Base-by-base conservation (phyloP, 306 rosid genomes). In the Cicer chorassanicum region DNA sequence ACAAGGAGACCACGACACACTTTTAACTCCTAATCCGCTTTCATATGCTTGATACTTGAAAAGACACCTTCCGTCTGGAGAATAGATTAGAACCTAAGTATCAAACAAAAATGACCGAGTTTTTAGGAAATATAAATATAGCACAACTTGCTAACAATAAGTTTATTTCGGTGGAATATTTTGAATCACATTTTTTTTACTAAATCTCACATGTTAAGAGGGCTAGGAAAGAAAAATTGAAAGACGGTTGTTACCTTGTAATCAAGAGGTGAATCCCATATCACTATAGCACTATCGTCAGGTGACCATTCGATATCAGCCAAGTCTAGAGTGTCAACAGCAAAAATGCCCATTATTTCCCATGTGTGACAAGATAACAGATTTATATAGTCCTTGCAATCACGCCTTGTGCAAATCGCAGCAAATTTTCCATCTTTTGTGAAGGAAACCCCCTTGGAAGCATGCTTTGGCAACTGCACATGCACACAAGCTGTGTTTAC, bases 241-340 rank as follows among this genome's bases (percentile, higher is more conserved):
- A 66, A 62, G 7, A 40, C 68, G 50, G 38, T 13, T 8, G 48
- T 79, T 68, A 94, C 98, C 97, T 94, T 94, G 81, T 91, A 94
- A 38, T 94, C 98, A 48, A 94, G 97, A 60, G 97, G 85, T 0
- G 98, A 91, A 83, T 94, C 98, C 98, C 98, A 94, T 49, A 91
- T 79, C 72, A 94, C 96, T n/a, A 94, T 84, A 68, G 98, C 85
- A 81, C 97, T 94, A 85, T 94, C 98, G 75, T 91, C 98, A 21
- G 98, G 98, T n/a, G 98, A 94, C 97, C 98, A 94, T 87, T 87
- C 93, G 9, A 83, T 75, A 77, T 94, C 98, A 71, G 93, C 95
- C 88, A 94, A 86, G 82, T 94, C 98, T 79, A 83, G 80, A 6
- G 98, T 94, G 81, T 91, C 98, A 62, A 94, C 93, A 12, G 97